These are phyloP conservation scores for Oryza meridionalis DNA, from an alignment of 176 grass and related monocot genomes.

Conservation along the genomic window DNA sequence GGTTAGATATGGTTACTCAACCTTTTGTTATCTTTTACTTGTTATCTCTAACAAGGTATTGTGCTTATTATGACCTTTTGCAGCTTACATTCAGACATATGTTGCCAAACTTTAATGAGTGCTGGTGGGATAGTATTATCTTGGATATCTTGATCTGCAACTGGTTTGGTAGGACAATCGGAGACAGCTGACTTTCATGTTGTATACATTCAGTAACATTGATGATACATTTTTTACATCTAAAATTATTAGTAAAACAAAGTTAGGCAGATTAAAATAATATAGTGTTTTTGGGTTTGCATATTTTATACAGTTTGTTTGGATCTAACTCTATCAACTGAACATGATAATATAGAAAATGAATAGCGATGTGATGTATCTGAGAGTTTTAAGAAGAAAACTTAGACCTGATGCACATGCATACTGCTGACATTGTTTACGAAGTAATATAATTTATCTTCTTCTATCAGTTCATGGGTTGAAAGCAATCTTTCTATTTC, in stretches of 20 bases:
- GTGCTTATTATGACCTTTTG: constrained; percentile 43
- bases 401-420: constrained; percentile 1
- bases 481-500: not conserved
- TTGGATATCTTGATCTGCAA: constrained; percentile 99
- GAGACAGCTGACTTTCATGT: constrained; percentile 16
- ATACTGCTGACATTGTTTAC: constrained; percentile 24
- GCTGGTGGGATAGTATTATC: constrained; percentile 99
- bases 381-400: not conserved
- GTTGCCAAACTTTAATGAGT: constrained; percentile 99
- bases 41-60: constrained; percentile 30
- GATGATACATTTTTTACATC: constrained; percentile 22
- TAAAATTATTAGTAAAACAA: not conserved
- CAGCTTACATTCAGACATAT: constrained; percentile 99
- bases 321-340: constrained; percentile 32
- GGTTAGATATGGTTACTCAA: constrained; percentile 58
- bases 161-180: constrained; percentile 87
- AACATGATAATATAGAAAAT: constrained; percentile 31
- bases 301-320: constrained; percentile 35
- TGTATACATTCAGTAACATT: not conserved
- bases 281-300: not conserved
- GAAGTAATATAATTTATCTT: constrained; percentile 16
- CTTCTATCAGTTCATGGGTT: constrained; percentile 6
- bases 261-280: constrained; percentile 13
- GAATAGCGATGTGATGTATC: constrained; percentile 22
- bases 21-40: constrained; percentile 16